These are phyloP conservation scores for Ambrosiella xylebori DNA, from an alignment of 2,329 filamentous ascomycete genomes.

Conservation along the genomic window DNA sequence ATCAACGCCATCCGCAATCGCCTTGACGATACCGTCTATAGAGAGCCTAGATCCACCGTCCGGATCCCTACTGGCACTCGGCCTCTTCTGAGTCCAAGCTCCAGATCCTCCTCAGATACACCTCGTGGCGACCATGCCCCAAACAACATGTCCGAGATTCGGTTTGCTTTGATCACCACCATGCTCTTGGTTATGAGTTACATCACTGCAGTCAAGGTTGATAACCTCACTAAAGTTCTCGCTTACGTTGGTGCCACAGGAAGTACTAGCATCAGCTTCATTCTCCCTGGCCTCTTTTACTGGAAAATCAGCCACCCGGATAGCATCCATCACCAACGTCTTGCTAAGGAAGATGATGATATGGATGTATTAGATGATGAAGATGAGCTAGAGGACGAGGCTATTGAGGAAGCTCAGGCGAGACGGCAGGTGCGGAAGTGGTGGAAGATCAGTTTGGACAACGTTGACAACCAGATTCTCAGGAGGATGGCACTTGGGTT, in stretches of 20 bases:
- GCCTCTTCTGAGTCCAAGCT: slow-evolving; percentile 24
- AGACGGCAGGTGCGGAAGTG: slow-evolving; percentile 16
- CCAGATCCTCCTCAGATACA: slow-evolving; percentile 15
- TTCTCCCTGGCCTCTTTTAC: slow-evolving; percentile 88
- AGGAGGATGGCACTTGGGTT: slow-evolving; percentile 58
- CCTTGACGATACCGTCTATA: slow-evolving; percentile 30
- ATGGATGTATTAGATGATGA: slow-evolving; percentile 38
- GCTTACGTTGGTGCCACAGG: slow-evolving; percentile 93
- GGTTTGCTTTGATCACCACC: slow-evolving; percentile 81
- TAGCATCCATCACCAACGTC: slow-evolving; percentile 65
- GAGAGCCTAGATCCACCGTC: slow-evolving; percentile 19
- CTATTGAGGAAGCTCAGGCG: slow-evolving; percentile 58
- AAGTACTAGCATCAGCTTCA: slow-evolving; percentile 90
- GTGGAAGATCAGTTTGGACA: slow-evolving; percentile 36
- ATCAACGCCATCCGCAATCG: slow-evolving; percentile 53
- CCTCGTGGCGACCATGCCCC: slow-evolving; percentile 25
- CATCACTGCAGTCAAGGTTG: slow-evolving; percentile 76
- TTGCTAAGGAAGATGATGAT: slow-evolving; percentile 84
- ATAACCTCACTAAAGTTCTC: slow-evolving; percentile 73
- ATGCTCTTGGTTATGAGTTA: slow-evolving; percentile 72
- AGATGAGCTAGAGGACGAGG: slow-evolving; percentile 16
- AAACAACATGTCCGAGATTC: slow-evolving; percentile 43
- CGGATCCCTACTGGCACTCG: slow-evolving; percentile 25
- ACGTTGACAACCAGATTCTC: slow-evolving; percentile 47
- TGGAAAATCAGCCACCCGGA: slow-evolving; percentile 94